Base-by-base conservation (phyloP, 148 eudicot genomes). In the Tetragonia tetragonoides region DNA sequence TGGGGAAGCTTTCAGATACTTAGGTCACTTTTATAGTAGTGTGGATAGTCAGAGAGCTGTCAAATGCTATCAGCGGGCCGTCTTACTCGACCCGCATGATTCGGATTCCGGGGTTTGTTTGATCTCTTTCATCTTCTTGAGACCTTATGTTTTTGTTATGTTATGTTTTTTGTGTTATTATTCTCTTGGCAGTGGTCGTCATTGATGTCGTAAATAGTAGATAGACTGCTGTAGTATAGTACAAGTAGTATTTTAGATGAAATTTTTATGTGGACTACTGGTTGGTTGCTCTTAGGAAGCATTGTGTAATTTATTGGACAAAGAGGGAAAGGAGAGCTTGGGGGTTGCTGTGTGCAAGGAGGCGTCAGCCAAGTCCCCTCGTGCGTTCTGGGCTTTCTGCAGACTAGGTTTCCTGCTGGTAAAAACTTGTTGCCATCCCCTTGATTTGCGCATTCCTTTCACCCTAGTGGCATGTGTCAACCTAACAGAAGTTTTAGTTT, bases 11-110 rank as follows among this genome's bases (percentile, higher is more conserved):
- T 95, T 93, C 77, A 89, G 87, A 77, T 95, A 84, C 80, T 84
- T 95, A 77, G 99, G 99, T 16, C 89, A 93, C 84, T 95, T 93
- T 73, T 95, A 95, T 73, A 80, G 84, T 37, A 81, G 56, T 65
- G 76, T 81, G 40, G 99, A 95, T 78, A 75, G 81, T 62, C 93
- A 86, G 68, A 89, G 99, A 82, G 95, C 99, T 87, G 79, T 90
- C 81, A 93, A 91, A 87, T 93, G 99, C 80, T 95, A 95, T 78
- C 93, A 93, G 81, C 87, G 98, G 70, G 99, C 98, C n/a, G 84
- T 95, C 63, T 71, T 89, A 8, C 89, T 95, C 78, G 69, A 79
- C 73, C 98, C 99, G 0, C 86, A 90, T 68, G 95, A 95, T 79
- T 89, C 87, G 7, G 76, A 82, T 70, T 81, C 97, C 3, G 99